Conservation (phyloP, 768 basidiomycete genomes). For the Coprinellus micaceus region DNA sequence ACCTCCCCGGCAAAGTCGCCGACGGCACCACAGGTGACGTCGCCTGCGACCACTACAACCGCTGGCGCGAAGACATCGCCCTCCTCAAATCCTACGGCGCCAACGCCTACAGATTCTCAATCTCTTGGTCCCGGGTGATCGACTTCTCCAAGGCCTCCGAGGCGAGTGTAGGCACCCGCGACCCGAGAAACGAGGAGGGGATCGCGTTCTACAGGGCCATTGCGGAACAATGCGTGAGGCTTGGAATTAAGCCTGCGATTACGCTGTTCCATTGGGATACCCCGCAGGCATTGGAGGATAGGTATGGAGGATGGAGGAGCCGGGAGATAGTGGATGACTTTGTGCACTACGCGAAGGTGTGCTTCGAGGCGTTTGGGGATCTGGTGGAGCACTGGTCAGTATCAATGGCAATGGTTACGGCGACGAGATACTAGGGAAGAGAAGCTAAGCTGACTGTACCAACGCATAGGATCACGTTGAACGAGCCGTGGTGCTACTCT, state of each 20-base stretch:
- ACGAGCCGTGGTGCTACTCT: conserved; percentile 70
- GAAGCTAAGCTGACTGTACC: too few relatives aligned
- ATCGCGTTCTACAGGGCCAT: conserved; percentile 63
- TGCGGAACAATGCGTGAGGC: conserved; percentile 58
- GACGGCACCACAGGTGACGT: conserved; percentile 63
- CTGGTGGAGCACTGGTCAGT: conserved; percentile 75
- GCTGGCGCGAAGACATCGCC: conserved; percentile 62
- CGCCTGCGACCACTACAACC: conserved; percentile 65
- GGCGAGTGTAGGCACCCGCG: conserved; percentile 31
- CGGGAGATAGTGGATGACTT: conserved; percentile 63
- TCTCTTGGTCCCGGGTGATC: conserved; percentile 72
- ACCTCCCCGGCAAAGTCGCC: conserved; percentile 47
- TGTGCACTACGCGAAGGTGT: conserved; percentile 56
- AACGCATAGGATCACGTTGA: conserved; percentile 57
- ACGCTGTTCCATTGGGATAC: conserved; percentile 79
- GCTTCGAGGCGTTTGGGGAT: conserved; percentile 70
- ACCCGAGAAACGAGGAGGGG: conserved; percentile 61
- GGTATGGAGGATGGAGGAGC: conserved; percentile 76
- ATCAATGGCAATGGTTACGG: conserved; percentile 23
- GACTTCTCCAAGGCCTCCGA: conserved; percentile 35
- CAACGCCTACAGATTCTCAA: conserved; percentile 66
- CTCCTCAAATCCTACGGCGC: conserved; percentile 61
- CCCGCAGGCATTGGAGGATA: conserved; percentile 66
- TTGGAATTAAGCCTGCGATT: conserved; percentile 61
- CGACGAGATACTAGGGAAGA: too few relatives aligned